Evolutionary conservation across 1,139 yeast species (phyloP).

Genomic region (Zygosaccharomyces pseudobailii): DNA sequence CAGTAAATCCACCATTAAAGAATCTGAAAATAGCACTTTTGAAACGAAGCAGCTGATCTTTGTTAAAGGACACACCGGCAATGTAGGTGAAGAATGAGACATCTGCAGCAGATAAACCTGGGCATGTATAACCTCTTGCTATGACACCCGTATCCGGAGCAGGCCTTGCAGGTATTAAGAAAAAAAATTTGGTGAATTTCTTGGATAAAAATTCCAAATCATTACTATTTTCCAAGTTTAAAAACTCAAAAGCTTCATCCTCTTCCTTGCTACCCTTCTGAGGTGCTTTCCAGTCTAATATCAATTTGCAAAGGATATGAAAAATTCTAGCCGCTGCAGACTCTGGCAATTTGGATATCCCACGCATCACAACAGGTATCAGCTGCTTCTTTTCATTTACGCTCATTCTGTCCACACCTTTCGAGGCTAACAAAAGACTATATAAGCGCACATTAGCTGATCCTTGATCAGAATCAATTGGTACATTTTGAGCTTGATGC

Average conservation of each 20-base stretch:
- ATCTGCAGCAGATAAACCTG: conserved; percentile 59
- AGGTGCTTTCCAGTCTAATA: conserved; percentile 49
- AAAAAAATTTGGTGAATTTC: conserved; percentile 51
- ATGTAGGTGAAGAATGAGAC: conserved; percentile 57
- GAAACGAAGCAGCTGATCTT: conserved; percentile 44
- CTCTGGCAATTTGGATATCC: conserved; percentile 39
- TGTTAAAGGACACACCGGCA: conserved; percentile 58
- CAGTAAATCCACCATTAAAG: conserved; percentile 32
- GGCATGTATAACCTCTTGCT: conserved; percentile 44
- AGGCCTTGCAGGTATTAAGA: conserved; percentile 46
- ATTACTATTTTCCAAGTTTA: conserved; percentile 32
- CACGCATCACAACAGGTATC: conserved; percentile 47
- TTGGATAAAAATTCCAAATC: conserved; percentile 42
- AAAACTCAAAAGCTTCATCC: conserved; percentile 35
- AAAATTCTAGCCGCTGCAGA: conserved; percentile 57
- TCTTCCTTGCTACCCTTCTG: conserved; percentile 44
- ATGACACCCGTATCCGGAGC: conserved; percentile 34
- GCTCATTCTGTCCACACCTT: conserved; percentile 54
- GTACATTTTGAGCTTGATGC: conserved; percentile 57
- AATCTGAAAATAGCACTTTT: conserved; percentile 47
- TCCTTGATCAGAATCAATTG: conserved; percentile 41
- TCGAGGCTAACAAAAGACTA: conserved; percentile 60
- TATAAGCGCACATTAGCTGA: conserved; percentile 56
- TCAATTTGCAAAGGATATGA: conserved; percentile 51
- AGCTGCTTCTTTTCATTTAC: conserved; percentile 36